A percentile compares a stretch with the other conserved stretches of the same genome.
These are phyloP conservation scores for Metschnikowia similis DNA, from an alignment of 805 yeast genomes.

Conservation along the genomic window DNA sequence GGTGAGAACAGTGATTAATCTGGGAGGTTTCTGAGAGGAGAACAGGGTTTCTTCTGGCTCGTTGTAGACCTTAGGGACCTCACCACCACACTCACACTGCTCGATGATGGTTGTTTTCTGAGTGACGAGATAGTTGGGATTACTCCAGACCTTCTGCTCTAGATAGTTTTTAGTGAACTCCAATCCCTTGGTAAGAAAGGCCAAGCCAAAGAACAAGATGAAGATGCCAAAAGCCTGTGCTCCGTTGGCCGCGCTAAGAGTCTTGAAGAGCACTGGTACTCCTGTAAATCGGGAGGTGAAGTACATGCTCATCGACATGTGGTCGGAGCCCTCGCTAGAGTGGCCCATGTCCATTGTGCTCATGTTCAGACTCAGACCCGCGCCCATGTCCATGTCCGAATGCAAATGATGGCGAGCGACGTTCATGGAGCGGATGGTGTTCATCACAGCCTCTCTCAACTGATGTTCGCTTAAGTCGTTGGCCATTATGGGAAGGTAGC, in stretches of 20 bases:
- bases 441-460: not conserved
- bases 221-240: slow-evolving; percentile 75
- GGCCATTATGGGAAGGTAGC: not conserved
- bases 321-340: not conserved
- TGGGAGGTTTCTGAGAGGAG: slow-evolving; percentile 2
- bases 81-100: slow-evolving; percentile 18
- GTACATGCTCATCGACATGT: slow-evolving; percentile 51
- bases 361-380: not conserved
- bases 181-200: slow-evolving; percentile 56
- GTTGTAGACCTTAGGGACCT: slow-evolving; percentile 4
- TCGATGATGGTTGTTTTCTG: slow-evolving; percentile 15
- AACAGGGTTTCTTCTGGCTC: slow-evolving; percentile 7
- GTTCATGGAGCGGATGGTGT: not conserved
- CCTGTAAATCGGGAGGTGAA: slow-evolving; percentile 47
- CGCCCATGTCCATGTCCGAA: not conserved
- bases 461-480: not conserved
- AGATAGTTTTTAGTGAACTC: slow-evolving; percentile 58
- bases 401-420: not conserved
- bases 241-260: slow-evolving; percentile 47
- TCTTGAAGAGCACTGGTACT: slow-evolving; percentile 62
- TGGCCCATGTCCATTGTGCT: slow-evolving; percentile 1
- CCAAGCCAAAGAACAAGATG: slow-evolving; percentile 52
- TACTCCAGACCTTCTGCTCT: slow-evolving; percentile 63
- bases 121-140: slow-evolving; percentile 24
- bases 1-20: slow-evolving; percentile 17